Evolutionary conservation across 2,329 filamentous ascomycete genomes (phyloP), one percentile per base, ranked within the genome.

Genomic region (Exophiala xenobiotica): DNA sequence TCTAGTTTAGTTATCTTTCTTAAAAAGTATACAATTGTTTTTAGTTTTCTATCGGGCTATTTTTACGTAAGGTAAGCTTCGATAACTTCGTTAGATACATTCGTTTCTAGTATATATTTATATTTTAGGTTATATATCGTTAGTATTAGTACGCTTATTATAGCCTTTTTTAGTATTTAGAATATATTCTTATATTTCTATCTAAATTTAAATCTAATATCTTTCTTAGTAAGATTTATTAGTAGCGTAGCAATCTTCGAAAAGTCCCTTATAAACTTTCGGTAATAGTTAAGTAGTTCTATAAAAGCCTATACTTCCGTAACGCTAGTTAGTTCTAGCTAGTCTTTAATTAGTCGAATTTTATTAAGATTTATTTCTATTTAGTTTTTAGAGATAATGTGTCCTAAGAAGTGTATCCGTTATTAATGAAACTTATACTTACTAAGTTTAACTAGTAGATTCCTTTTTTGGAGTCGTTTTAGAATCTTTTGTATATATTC

Each of bases 351-450:
- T 57, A 38, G 26, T 68, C 62, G 42, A 67, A 68, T n/a, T 48
- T 27, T 29, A 2, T 50, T 47, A 39, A 38, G 49, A 43, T 67
- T 48, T 39, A 68, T 65, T 16, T 39, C 23, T 14, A 70, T 56
- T 46, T 62, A 49, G 31, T 58, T 38, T 12, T 40, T 49, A 16
- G 39, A 46, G 26, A 70, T 64, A 43, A 64, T 63, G 52, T 63
- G 67, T 26, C 63, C 54, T 29, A 71, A 51, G 50, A 64, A 70
- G 18, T 64, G 51, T 20, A 64, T 56, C 51, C 61, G 26, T 22
- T 63, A 53, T 26, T 53, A 54, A 51, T 64, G 51, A 54, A 69
- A 70, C 38, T 64, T 40, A 54, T 53, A 68, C 57, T 70, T 70
- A 3, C 62, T 49, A 22, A 57, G 57, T 11, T 60, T 52, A 8